phyloP scores from a whole-genome alignment of 306 rosid species.

The Cicer yamashitae region DNA sequence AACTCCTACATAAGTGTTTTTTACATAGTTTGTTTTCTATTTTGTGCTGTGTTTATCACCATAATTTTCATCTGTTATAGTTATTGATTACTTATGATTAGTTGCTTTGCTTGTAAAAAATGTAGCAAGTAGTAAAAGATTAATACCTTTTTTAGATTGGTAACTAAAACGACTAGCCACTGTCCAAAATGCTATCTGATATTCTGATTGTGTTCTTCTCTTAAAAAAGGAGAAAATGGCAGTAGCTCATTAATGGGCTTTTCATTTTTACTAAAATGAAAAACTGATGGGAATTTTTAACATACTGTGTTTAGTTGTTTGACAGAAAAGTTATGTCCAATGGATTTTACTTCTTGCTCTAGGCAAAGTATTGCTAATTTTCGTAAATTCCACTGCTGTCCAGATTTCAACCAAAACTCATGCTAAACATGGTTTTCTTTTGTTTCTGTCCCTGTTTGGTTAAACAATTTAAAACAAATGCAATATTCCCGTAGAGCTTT shows the following conservation, averaged over 20 bases:
- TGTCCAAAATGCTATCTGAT: constrained; percentile 4
- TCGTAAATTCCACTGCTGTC: not conserved
- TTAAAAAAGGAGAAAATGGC: constrained; percentile 21
- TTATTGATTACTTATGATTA: constrained; percentile 7
- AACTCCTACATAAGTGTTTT: constrained; percentile 40
- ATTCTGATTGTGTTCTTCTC: constrained; percentile 6
- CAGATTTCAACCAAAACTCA: not conserved
- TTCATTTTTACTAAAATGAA: constrained; percentile 10
- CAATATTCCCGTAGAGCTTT: not conserved
- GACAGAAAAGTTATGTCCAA: not conserved
- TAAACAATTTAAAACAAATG: not conserved
- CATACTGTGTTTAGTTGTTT: not conserved
- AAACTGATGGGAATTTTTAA: constrained; percentile 7
- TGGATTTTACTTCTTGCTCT: constrained; percentile 9
- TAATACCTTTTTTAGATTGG: constrained; percentile 23
- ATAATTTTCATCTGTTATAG: constrained; percentile 1
- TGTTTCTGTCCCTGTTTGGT: not conserved
- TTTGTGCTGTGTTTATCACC: constrained; percentile 13
- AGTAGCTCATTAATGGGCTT: not conserved
- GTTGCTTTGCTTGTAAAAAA: constrained; percentile 1
- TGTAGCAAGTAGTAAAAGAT: not conserved
- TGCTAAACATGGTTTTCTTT: not conserved
- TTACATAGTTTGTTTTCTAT: not conserved
- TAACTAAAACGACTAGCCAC: constrained; percentile 20
- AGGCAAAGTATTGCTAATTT: not conserved